These are phyloP conservation scores for Biscogniauxia sp. DNA, from an alignment of 2,329 filamentous ascomycete species.

Conservation along the genomic window DNA sequence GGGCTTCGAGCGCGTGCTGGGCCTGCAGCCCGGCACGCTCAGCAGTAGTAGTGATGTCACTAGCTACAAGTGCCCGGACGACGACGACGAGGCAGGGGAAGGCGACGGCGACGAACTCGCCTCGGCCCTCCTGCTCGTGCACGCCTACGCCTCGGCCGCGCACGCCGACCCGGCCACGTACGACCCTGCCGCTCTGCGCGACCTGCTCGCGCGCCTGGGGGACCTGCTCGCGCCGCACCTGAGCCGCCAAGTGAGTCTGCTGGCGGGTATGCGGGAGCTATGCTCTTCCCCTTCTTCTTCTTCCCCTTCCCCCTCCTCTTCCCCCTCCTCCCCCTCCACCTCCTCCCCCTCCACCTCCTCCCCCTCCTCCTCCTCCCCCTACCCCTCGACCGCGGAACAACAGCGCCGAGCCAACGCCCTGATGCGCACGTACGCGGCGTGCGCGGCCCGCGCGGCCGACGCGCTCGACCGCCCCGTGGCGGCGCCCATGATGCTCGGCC, in stretches of 20 bases:
- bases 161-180: constrained; percentile 11
- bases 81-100: constrained; percentile 7
- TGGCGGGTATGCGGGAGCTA: constrained; percentile 17
- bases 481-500: constrained; percentile 27
- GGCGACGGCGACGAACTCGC: constrained; percentile 1
- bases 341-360: background rate
- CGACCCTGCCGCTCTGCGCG: background rate
- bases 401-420: constrained; percentile 13
- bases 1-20: constrained; percentile 25
- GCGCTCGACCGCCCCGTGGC: constrained; percentile 23
- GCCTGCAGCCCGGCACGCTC: constrained; percentile 20
- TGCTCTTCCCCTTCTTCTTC: constrained; percentile 1
- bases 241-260: constrained; percentile 7
- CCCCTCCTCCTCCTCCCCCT: background rate
- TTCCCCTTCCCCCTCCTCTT: background rate
- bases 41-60: background rate
- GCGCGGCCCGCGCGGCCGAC: constrained; percentile 14
- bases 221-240: constrained; percentile 15
- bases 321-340: constrained; percentile 2
- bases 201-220: constrained; percentile 10
- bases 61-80: background rate
- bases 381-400: constrained; percentile 1
- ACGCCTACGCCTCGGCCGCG: constrained; percentile 12
- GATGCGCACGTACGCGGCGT: constrained; percentile 17
- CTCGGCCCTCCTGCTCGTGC: constrained; percentile 12